Evolutionary conservation across 2,329 filamentous ascomycete genomes (phyloP).

Genomic region (Pseudovirgaria hyperparasitica): DNA sequence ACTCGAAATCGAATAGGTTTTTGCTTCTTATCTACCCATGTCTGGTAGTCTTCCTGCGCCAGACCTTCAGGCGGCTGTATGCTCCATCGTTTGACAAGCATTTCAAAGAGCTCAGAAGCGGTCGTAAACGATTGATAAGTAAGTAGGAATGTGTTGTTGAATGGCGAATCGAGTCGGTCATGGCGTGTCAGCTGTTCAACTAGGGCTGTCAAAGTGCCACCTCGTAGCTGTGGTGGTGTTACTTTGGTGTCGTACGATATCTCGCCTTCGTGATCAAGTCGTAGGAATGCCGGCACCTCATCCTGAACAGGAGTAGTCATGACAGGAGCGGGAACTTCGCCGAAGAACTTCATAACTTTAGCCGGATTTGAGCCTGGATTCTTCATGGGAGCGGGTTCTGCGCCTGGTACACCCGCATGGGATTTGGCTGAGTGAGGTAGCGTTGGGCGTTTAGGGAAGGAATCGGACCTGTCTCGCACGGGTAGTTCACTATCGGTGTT

Average conservation of each 20-base stretch:
- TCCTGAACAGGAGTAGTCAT: conserved; percentile 43
- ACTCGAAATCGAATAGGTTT: conserved; percentile 92
- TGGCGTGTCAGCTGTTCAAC: conserved; percentile 94
- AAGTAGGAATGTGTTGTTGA: conserved; percentile 95
- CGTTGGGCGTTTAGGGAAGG: conserved; percentile 39
- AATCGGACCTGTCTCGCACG: conserved; percentile 25
- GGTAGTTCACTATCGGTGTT: conserved; percentile 25
- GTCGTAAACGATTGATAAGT: conserved; percentile 94
- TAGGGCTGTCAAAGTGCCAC: conserved; percentile 75
- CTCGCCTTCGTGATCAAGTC: conserved; percentile 76
- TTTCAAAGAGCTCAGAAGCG: conserved; percentile 80
- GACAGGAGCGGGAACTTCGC: conserved; percentile 36
- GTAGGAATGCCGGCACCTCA: conserved; percentile 72
- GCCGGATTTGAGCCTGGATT: conserved; percentile 26
- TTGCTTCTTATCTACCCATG: conserved; percentile 89
- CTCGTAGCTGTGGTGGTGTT: conserved; percentile 66
- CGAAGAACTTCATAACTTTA: conserved; percentile 39
- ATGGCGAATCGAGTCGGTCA: conserved; percentile 86
- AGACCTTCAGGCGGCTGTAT: conserved; percentile 84
- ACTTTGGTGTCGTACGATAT: conserved; percentile 79
- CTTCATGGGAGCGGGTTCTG: conserved; percentile 21
- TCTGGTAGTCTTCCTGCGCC: conserved; percentile 60
- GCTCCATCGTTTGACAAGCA: conserved; percentile 81
- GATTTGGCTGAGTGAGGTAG: conserved; percentile 46
- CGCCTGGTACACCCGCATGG: too few relatives aligned